Percentiles rank a stretch among this genome's conserved stretches.
Evolutionary conservation across 2,329 filamentous ascomycete species (phyloP).

Genomic region (Claviceps fusiformis): DNA sequence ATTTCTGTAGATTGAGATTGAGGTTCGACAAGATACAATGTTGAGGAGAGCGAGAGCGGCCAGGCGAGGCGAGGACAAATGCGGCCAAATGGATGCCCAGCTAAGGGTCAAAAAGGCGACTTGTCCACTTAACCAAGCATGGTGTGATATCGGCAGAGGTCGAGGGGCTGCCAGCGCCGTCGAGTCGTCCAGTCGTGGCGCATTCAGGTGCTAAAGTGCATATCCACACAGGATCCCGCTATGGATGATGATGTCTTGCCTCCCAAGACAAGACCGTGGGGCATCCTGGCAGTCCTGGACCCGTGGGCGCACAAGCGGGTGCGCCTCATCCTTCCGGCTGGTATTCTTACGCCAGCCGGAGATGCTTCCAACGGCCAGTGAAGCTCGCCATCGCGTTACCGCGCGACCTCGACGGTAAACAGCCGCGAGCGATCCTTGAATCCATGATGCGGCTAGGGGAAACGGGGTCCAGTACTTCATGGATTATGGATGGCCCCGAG

Average conservation of each 20-base stretch:
- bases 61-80: neutral
- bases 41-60: neutral
- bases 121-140: neutral
- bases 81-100: neutral
- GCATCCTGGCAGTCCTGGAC: neutral
- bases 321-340: constrained; percentile 3
- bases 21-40: neutral
- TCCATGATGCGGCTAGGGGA: neutral
- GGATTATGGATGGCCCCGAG: neutral
- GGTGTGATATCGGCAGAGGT: neutral
- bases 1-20: neutral
- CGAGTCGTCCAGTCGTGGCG: neutral
- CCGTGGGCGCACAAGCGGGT: neutral
- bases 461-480: neutral
- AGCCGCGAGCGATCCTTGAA: neutral
- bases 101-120: neutral
- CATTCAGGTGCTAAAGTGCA: neutral
- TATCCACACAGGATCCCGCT: neutral
- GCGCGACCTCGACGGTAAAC: neutral
- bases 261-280: constrained; percentile 1
- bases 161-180: neutral
- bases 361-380: neutral
- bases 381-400: neutral
- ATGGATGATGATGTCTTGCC: constrained; percentile 4
- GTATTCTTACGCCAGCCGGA: neutral